phyloP scores from a whole-genome alignment of 805 yeast species.

The Candida ulmi region DNA sequence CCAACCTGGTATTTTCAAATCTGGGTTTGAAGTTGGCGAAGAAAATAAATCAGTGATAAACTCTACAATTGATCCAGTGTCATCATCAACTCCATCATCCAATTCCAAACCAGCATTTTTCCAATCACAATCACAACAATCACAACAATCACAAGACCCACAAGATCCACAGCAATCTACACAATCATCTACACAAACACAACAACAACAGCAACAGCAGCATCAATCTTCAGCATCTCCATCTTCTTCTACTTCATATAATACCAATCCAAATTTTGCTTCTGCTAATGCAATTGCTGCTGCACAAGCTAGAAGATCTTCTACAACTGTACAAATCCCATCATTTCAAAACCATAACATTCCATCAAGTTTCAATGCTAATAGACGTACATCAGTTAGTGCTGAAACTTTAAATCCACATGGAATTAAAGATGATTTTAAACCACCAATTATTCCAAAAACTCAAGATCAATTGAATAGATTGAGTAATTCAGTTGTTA shows the following conservation, averaged over 20 bases:
- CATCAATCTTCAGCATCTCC: no score
- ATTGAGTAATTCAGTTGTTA: conserved; percentile 64
- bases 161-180: background rate
- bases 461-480: conserved; percentile 58
- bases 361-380: conserved; percentile 64
- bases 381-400: conserved; percentile 83
- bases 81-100: conserved; percentile 1
- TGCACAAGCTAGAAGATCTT: conserved; percentile 11
- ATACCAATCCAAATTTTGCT: background rate
- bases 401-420: conserved; percentile 85
- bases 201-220: no score
- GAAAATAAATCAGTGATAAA: conserved; percentile 10
- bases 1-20: conserved; percentile 15
- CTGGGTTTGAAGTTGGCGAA: conserved; percentile 21
- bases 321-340: conserved; percentile 12
- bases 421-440: conserved; percentile 61
- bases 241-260: conserved; percentile 1
- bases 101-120: no score
- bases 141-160: conserved; percentile 3
- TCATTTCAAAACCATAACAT: conserved; percentile 26
- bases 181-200: background rate
- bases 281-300: conserved; percentile 7
- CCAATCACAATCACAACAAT: background rate
- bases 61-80: conserved; percentile 19
- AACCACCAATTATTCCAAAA: conserved; percentile 63